Percentiles rank a stretch among this genome's conserved stretches.
Evolutionary conservation across 352 stramenopile genomes (phyloP).

Genomic region (Phytopythium helicoides): DNA sequence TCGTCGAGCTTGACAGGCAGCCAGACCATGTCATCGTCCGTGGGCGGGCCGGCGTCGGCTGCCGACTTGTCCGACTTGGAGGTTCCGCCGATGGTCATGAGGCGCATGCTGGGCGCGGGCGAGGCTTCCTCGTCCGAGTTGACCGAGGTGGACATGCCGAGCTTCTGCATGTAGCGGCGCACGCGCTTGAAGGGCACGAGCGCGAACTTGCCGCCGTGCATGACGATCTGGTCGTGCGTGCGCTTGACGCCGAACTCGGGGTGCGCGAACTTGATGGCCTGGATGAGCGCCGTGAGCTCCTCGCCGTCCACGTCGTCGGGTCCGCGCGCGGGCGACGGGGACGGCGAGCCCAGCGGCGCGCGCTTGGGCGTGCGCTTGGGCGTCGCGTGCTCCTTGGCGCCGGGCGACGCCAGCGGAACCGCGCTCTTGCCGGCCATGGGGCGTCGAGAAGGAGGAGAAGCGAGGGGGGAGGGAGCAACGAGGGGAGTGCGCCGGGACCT

Average conservation of each 20-base stretch:
- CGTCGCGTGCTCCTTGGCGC: constrained; percentile 2
- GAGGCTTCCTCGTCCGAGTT: constrained; percentile 26
- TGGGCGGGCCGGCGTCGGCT: constrained; percentile 4
- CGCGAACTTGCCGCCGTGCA: constrained; percentile 76
- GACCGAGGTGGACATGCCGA: constrained; percentile 46
- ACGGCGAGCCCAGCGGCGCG: constrained; percentile 15
- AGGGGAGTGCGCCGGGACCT: not conserved
- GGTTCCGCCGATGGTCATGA: constrained; percentile 82
- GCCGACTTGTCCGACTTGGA: constrained; percentile 60
- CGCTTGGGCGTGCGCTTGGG: constrained; percentile 10
- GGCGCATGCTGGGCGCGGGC: constrained; percentile 39
- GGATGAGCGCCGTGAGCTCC: constrained; percentile 82
- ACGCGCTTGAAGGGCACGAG: constrained; percentile 78
- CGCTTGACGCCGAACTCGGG: constrained; percentile 81
- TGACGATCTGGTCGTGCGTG: constrained; percentile 71
- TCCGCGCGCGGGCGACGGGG: constrained; percentile 21
- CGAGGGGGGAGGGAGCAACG: not conserved
- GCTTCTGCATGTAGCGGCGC: constrained; percentile 85
- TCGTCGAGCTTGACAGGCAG: constrained; percentile 84
- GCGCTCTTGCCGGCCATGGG: constrained; percentile 6
- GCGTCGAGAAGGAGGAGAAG: not conserved
- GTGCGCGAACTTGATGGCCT: constrained; percentile 87
- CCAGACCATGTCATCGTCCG: constrained; percentile 53
- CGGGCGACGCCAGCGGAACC: not conserved
- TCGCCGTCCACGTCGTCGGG: constrained; percentile 55